These are phyloP conservation scores for Hemisphaericaspora nanyangensis DNA, from an alignment of 805 yeast species.

Conservation along the genomic window DNA sequence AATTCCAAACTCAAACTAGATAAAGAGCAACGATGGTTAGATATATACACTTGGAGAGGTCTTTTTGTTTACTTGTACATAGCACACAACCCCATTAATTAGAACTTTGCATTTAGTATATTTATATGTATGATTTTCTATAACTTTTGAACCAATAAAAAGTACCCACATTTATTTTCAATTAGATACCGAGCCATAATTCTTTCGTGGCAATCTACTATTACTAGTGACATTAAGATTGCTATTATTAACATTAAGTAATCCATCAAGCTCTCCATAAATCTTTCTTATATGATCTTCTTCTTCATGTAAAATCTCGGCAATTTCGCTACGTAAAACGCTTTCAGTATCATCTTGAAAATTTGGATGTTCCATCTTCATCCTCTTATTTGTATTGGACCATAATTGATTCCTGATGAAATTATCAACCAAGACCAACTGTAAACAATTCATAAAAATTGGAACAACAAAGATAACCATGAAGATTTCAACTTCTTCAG, in stretches of 20 bases:
- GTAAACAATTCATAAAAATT: slow-evolving; percentile 67
- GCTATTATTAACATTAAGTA: not conserved
- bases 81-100: no score
- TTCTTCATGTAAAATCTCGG: slow-evolving; percentile 5
- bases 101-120: no score
- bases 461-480: slow-evolving; percentile 85
- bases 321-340: slow-evolving; percentile 9
- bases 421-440: slow-evolving; percentile 68
- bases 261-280: not conserved
- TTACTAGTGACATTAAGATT: no score
- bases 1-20: not conserved
- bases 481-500: slow-evolving; percentile 72
- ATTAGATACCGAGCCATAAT: not conserved
- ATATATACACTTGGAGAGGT: no score
- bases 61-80: not conserved
- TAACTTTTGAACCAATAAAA: no score
- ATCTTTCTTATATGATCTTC: not conserved
- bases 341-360: slow-evolving; percentile 11
- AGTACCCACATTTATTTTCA: no score
- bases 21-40: no score
- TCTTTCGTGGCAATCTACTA: not conserved
- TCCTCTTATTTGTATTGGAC: slow-evolving; percentile 28
- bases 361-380: slow-evolving; percentile 11
- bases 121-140: no score
- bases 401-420: slow-evolving; percentile 56